Evolutionary conservation across 2,329 filamentous ascomycete species (phyloP).

Genomic region (Stagonosporopsis chrysanthemi): DNA sequence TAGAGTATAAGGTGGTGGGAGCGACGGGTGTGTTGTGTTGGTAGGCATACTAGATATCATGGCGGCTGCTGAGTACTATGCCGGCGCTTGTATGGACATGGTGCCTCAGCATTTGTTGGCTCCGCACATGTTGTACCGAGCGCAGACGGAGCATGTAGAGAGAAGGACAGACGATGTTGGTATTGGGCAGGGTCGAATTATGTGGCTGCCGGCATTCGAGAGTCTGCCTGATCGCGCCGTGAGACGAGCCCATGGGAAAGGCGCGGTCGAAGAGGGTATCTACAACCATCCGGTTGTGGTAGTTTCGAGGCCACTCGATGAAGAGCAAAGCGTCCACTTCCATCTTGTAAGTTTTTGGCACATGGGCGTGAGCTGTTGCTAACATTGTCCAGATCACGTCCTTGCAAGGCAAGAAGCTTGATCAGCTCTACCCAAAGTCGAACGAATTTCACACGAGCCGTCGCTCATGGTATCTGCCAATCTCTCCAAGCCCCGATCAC

Average conservation of each 20-base stretch:
- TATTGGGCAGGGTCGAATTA: constrained; percentile 37
- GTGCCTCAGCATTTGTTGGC: constrained; percentile 9
- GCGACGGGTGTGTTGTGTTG: neutral
- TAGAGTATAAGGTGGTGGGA: constrained; percentile 13
- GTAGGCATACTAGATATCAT: neutral
- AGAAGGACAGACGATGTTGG: constrained; percentile 25
- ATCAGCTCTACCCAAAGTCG: constrained; percentile 41
- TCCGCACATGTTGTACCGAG: constrained; percentile 13
- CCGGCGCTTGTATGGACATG: constrained; percentile 8
- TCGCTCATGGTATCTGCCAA: constrained; percentile 45
- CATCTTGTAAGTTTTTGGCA: constrained; percentile 39
- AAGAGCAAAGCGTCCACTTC: constrained; percentile 40
- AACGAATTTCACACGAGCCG: constrained; percentile 45
- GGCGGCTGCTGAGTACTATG: constrained; percentile 18
- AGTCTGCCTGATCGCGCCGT: constrained; percentile 39
- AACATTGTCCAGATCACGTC: constrained; percentile 42
- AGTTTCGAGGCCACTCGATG: constrained; percentile 40
- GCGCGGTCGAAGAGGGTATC: constrained; percentile 42
- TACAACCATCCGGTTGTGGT: constrained; percentile 47
- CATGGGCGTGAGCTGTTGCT: constrained; percentile 5
- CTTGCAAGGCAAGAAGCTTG: constrained; percentile 43
- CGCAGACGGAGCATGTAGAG: constrained; percentile 23
- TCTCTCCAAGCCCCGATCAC: constrained; percentile 41
- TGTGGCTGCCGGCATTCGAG: constrained; percentile 44
- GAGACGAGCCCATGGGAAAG: constrained; percentile 40